Conservation (phyloP, 306 rosid species). For the Prunus kanzakura region DNA sequence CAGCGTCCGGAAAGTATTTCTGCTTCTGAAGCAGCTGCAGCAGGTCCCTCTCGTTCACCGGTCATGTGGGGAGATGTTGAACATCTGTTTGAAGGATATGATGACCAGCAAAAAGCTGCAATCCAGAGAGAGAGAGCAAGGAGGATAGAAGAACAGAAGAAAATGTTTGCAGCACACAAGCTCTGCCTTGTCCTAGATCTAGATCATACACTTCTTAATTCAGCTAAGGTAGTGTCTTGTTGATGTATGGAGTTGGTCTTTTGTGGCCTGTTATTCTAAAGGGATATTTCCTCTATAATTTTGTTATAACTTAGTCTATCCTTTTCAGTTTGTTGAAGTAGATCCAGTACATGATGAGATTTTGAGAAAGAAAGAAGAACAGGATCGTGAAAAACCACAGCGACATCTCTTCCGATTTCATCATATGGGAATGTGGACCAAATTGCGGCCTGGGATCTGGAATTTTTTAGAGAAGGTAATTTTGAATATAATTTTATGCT, state of each 20-base stretch:
- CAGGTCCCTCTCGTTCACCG: constrained; percentile 49
- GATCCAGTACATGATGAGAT: constrained; percentile 91
- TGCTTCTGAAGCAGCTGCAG: constrained; percentile 42
- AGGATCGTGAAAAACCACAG: constrained; percentile 71
- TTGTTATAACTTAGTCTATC: constrained; percentile 23
- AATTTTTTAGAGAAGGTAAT: constrained; percentile 91
- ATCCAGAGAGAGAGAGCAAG: constrained; percentile 94
- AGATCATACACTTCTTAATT: constrained; percentile 97
- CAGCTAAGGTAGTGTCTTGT: constrained; percentile 78
- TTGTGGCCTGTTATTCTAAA: background rate
- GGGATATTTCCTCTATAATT: constrained; percentile 9
- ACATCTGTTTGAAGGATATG: constrained; percentile 82
- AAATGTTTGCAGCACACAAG: constrained; percentile 85
- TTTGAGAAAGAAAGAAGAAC: constrained; percentile 88
- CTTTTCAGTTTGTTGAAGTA: constrained; percentile 85
- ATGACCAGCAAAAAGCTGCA: constrained; percentile 90
- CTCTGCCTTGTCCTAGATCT: constrained; percentile 96
- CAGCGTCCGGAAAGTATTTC: constrained; percentile 34
- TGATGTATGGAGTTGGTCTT: constrained; percentile 12
- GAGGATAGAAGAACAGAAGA: constrained; percentile 88
- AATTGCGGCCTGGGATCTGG: constrained; percentile 97
- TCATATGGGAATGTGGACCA: constrained; percentile 99
- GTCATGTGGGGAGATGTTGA: constrained; percentile 82
- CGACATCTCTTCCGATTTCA: constrained; percentile 91
- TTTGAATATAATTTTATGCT: constrained; percentile 14